phyloP scores from a whole-genome alignment of 176 grass and related monocot genomes.

The Oryza meridionalis region DNA sequence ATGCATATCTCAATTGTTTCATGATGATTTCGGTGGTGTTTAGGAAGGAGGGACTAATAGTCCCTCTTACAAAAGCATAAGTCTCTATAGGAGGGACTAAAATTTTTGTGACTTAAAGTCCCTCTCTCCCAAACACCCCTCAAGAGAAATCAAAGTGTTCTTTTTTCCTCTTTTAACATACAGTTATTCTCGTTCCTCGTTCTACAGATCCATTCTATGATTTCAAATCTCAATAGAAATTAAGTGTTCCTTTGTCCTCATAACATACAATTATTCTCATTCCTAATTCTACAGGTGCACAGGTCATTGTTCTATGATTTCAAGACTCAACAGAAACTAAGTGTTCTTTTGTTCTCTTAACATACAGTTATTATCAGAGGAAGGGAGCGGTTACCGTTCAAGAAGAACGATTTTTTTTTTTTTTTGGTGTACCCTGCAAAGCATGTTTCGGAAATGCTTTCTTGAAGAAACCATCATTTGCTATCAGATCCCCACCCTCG shows the following conservation, averaged over 20 bases:
- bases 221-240: background rate
- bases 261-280: background rate
- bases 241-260: background rate
- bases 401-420: background rate
- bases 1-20: background rate
- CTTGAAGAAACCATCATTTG: too few relatives aligned
- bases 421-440: background rate
- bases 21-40: too few relatives aligned
- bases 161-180: background rate
- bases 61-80: too few relatives aligned
- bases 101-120: too few relatives aligned
- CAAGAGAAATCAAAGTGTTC: background rate
- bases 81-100: too few relatives aligned
- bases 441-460: background rate
- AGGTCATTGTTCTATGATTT: background rate
- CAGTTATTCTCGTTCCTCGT: too few relatives aligned
- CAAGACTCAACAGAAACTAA: background rate
- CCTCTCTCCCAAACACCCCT: too few relatives aligned
- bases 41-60: too few relatives aligned
- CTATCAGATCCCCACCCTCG: background rate
- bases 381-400: background rate
- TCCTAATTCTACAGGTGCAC: background rate
- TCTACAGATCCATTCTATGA: background rate
- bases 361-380: background rate
- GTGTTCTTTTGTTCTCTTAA: too few relatives aligned